These are phyloP conservation scores for Lepidopterella palustris DNA, from an alignment of 495 filamentous ascomycete species.

Conservation along the genomic window DNA sequence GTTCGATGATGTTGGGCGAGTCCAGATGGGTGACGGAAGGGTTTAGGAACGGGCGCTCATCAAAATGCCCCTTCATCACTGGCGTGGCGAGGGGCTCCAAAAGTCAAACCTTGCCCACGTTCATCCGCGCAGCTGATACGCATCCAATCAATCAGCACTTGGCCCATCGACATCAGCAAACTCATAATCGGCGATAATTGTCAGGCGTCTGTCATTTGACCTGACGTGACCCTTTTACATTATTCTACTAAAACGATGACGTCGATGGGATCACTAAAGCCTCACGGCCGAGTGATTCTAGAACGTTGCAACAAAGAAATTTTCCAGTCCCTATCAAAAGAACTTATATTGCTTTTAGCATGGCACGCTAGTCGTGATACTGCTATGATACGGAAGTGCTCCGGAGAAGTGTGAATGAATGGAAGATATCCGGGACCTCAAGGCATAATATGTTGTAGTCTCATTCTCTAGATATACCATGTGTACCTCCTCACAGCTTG, in stretches of 20 bases:
- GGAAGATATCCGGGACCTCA: not conserved
- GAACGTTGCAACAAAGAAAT: no score
- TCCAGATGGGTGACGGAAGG: not conserved
- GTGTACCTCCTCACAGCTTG: no score
- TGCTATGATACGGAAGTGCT: no score
- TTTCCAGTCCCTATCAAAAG: no score
- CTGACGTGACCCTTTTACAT: not conserved
- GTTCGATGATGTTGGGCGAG: not conserved
- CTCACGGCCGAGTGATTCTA: not conserved
- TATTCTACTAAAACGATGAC: no score
- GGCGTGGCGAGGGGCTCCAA: not conserved
- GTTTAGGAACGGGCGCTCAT: not conserved
- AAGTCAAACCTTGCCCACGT: not conserved
- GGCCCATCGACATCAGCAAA: not conserved
- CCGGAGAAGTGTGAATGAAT: not conserved
- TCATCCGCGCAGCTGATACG: slow-evolving; percentile 2
- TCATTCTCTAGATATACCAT: no score
- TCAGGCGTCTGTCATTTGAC: not conserved
- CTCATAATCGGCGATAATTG: not conserved
- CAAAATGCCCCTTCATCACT: not conserved
- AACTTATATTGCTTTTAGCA: no score
- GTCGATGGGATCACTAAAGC: no score
- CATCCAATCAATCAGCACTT: not conserved
- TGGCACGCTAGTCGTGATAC: no score
- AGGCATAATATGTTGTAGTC: slow-evolving; percentile 14